These are phyloP conservation scores for Diplodia scrobiculata DNA, from an alignment of 2,329 filamentous ascomycete species.

Conservation along the genomic window DNA sequence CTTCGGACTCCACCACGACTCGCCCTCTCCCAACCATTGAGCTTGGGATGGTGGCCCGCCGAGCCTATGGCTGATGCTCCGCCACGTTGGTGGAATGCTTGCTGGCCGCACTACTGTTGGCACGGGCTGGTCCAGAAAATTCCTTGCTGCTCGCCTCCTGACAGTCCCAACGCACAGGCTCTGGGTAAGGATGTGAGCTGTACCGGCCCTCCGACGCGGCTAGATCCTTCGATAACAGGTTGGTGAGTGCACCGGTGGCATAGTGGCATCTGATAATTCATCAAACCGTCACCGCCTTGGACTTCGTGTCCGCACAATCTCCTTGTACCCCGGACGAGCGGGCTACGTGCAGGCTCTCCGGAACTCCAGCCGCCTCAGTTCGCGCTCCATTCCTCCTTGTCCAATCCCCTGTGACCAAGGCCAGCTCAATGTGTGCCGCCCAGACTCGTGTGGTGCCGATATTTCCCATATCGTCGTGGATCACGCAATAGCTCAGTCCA, in stretches of 20 bases:
- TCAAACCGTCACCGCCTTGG: slow-evolving; percentile 22
- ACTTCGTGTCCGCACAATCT: neutral
- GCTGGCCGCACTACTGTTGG: neutral
- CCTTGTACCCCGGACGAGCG: neutral
- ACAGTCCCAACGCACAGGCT: slow-evolving; percentile 14
- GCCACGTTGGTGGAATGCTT: slow-evolving; percentile 7
- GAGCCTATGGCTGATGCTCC: slow-evolving; percentile 14
- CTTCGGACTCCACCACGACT: slow-evolving; percentile 7
- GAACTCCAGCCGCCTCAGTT: neutral
- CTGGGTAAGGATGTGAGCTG: slow-evolving; percentile 12
- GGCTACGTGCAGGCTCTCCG: neutral
- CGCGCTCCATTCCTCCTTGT: neutral
- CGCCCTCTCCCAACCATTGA: neutral
- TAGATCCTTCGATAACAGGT: no score
- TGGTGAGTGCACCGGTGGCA: no score
- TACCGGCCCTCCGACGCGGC: neutral
- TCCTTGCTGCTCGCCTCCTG: slow-evolving; percentile 9
- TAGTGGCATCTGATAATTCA: slow-evolving; percentile 15
- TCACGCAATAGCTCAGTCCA: slow-evolving; percentile 19
- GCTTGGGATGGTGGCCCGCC: neutral
- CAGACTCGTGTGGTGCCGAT: neutral
- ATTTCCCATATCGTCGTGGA: neutral
- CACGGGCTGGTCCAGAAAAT: slow-evolving; percentile 19
- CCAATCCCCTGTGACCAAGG: neutral
- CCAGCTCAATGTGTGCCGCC: neutral